These are phyloP conservation scores for Colletotrichum zoysiae DNA, from an alignment of 2,329 filamentous ascomycete genomes.

Conservation along the genomic window DNA sequence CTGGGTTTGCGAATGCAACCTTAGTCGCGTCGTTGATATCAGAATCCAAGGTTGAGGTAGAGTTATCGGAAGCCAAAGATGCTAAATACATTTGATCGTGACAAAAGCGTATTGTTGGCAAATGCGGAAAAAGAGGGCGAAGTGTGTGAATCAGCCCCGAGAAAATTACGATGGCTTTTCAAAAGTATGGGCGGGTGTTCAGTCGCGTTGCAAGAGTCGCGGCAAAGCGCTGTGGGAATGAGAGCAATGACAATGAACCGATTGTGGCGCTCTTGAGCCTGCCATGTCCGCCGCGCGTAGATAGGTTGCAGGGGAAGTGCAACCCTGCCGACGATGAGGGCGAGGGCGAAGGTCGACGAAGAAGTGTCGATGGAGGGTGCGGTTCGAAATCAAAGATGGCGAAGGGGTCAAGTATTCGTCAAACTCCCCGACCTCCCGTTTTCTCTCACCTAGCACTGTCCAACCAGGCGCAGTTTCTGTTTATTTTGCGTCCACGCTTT, in stretches of 20 bases:
- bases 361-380: background rate
- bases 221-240: background rate
- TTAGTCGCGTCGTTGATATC: background rate
- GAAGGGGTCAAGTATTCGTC: background rate
- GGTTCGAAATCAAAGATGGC: background rate
- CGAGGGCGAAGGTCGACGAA: background rate
- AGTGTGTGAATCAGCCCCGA: background rate
- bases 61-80: constrained; percentile 12
- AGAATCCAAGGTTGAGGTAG: constrained; percentile 1
- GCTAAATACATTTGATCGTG: constrained; percentile 25
- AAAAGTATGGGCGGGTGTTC: background rate
- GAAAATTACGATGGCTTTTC: background rate
- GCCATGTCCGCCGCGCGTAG: constrained; percentile 16
- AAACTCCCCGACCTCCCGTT: constrained; percentile 20
- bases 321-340: constrained; percentile 1
- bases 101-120: background rate
- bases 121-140: background rate
- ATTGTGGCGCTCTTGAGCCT: constrained; percentile 6
- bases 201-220: constrained; percentile 27
- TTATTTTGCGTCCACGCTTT: constrained; percentile 22
- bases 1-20: constrained; percentile 3
- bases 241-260: constrained; percentile 1
- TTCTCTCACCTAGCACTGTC: constrained; percentile 14
- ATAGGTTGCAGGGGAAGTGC: background rate
- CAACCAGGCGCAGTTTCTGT: constrained; percentile 20